Conservation (phyloP, 495 filamentous ascomycete species). For the Physcia stellaris region DNA sequence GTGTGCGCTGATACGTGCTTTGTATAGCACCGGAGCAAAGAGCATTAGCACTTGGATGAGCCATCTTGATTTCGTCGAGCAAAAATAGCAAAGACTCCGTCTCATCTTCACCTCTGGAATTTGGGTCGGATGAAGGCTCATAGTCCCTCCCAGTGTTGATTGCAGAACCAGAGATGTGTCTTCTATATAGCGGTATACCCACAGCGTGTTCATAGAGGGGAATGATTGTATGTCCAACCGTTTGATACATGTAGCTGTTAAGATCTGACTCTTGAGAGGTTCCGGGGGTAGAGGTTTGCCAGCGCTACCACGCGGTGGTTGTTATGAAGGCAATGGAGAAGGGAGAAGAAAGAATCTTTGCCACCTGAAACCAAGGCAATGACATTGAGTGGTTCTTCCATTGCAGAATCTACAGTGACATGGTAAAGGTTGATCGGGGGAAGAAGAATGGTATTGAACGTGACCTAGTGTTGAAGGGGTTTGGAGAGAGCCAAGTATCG, state of each 20-base stretch:
- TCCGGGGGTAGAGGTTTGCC: constrained; percentile 70
- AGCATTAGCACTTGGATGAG: constrained; percentile 67
- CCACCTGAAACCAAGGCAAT: constrained; percentile 90
- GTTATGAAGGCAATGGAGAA: constrained; percentile 77
- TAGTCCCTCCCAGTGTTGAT: constrained; percentile 54
- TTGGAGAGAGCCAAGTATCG: too few species aligned
- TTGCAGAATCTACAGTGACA: too few species aligned
- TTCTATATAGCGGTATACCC: constrained; percentile 64
- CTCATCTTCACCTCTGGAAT: constrained; percentile 47
- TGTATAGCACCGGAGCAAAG: constrained; percentile 85
- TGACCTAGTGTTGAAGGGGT: too few species aligned
- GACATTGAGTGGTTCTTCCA: constrained; percentile 48
- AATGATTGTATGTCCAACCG: constrained; percentile 76
- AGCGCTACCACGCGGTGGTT: constrained; percentile 78
- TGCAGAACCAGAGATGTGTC: constrained; percentile 53
- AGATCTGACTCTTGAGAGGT: constrained; percentile 36
- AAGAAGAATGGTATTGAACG: too few species aligned
- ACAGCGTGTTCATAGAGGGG: constrained; percentile 73
- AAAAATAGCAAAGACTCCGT: constrained; percentile 76
- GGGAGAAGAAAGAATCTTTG: constrained; percentile 90
- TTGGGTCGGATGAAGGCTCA: constrained; percentile 14
- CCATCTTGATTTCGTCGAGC: constrained; percentile 42
- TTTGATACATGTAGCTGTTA: constrained; percentile 99
- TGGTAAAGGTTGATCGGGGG: too few species aligned
- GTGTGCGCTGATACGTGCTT: constrained; percentile 86